phyloP scores from a whole-genome alignment of 805 yeast species.

The Candida ortonii region DNA sequence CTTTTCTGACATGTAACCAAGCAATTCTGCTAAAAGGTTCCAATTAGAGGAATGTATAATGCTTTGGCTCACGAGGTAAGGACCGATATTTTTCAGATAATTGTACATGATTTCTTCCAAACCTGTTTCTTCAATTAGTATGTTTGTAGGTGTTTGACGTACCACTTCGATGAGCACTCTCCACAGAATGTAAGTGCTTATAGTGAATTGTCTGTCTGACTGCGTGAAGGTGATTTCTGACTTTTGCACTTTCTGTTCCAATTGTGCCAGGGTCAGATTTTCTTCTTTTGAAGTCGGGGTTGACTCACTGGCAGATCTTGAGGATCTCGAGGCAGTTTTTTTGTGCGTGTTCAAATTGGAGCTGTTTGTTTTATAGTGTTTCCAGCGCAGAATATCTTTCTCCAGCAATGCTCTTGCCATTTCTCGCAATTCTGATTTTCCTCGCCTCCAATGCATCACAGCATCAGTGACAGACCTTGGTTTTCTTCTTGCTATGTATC shows the following conservation, averaged over 20 bases:
- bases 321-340: constrained; percentile 25
- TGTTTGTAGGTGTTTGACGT: constrained; percentile 74
- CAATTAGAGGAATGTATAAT: constrained; percentile 87
- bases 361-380: constrained; percentile 17
- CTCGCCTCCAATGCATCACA: constrained; percentile 97
- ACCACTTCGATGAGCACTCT: constrained; percentile 91
- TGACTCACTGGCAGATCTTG: constrained; percentile 14
- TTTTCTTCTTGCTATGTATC: constrained; percentile 82
- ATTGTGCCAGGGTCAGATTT: constrained; percentile 12
- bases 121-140: constrained; percentile 73
- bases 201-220: constrained; percentile 82
- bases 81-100: constrained; percentile 85
- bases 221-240: constrained; percentile 70
- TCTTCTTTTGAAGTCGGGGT: constrained; percentile 9
- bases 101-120: constrained; percentile 92
- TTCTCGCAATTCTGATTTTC: constrained; percentile 83
- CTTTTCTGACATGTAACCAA: constrained; percentile 87
- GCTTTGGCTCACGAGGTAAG: constrained; percentile 60
- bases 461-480: constrained; percentile 97
- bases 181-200: constrained; percentile 84
- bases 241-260: constrained; percentile 31
- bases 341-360: constrained; percentile 17
- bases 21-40: constrained; percentile 82
- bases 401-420: constrained; percentile 55
- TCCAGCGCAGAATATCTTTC: constrained; percentile 30